Base-by-base conservation (phyloP, 805 yeast species). In the Candida insectalens region DNA sequence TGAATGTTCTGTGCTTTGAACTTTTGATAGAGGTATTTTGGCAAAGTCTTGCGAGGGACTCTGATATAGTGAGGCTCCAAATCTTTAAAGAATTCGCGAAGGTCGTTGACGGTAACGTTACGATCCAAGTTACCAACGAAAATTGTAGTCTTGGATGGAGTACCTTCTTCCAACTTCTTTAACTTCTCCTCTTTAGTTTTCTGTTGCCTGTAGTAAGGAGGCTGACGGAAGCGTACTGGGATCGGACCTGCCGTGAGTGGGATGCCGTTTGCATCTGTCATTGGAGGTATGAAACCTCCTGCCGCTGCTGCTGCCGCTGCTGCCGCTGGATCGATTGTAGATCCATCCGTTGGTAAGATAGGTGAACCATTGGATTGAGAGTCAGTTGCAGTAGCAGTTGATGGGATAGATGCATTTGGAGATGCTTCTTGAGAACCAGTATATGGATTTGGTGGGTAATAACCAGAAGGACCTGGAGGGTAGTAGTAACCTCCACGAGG, bases 91-190 rank as follows among this genome's bases (percentile, higher is more conserved):
- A 67, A 57, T 39, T 55, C 62, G 38, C 46, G 56, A 48, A 78
- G 59, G 31, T 65, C 64, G 27, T 65, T 67, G 21, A 55, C 59
- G 27, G 67, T 66, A 18, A 67, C 69, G 36, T 60, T 63, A 43
- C 65, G 66, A 43, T 73, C 77, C 46, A 79, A 60, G 46, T 75
- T 76, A 31, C 77, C 69, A 39, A 79, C 65, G 53, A 75, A 78
- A 22, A 77, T 63, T 3, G 85, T 77, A 35, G 67, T 71, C 28
- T 56, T 57, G 3, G 84, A 74, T 13, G 73, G 69, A 15, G 55
- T 53, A 14, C 82, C 82, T 36, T 69, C 73, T 12, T 55, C 57
- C 33, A 67, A 42, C 38, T 51, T 53, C 36, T 45, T 45, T 32
- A 40, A 46, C 36, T 45, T 53, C 36, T 55, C 55, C 38, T 45